Evolutionary conservation across 306 rosid species (phyloP), one percentile per base, ranked within the genome.

Genomic region (Crotalaria pallida): DNA sequence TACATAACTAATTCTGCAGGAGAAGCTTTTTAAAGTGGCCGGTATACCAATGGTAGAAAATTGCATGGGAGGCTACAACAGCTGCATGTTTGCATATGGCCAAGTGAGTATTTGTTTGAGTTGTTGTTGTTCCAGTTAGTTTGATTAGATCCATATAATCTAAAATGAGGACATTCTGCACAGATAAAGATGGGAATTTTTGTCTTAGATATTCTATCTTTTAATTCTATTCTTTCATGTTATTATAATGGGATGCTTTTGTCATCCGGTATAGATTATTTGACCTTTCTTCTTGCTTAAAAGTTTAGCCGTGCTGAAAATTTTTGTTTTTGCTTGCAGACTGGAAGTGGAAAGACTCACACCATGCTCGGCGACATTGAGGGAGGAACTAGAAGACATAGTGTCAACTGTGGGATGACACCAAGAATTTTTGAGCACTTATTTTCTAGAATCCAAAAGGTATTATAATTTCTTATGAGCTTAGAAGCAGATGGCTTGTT

Each of bases 31-130:
- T 71, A 91, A 91, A 81, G 92, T 83, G 53, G 99, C 99, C 49
- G 99, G 99, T 72, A 66, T 94, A 71, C 96, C 96, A 10, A 94
- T 94, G 97, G 88, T 94, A 59, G 99, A 94, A 74, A 94, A 94
- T 69, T 94, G 99, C 77, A 82, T 94, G 87, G 94, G 80, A 57
- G 99, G 99, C 67, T 91, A 94, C 84, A 94, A 94, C 77, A 91
- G 97, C 78, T 94, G 99, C 84, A 94, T 94, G 99, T 94, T 94
- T 83, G 99, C 97, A 55, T 94, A 94, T 86, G 99, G 99, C 29
- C 99, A 94, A 85, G 99, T 94, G 83, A 80, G 97, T 77, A 10
- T 73, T 64, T 15, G 44, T 65, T 65, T 21, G 53, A 21, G 11
- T 43, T 66, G 16, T 61, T 53, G 56, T 70, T 71, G 5, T 73